A percentile compares a stretch with the other conserved stretches of the same genome.
phyloP scores from a whole-genome alignment of 805 yeast species.

The Starmera caribaea region DNA sequence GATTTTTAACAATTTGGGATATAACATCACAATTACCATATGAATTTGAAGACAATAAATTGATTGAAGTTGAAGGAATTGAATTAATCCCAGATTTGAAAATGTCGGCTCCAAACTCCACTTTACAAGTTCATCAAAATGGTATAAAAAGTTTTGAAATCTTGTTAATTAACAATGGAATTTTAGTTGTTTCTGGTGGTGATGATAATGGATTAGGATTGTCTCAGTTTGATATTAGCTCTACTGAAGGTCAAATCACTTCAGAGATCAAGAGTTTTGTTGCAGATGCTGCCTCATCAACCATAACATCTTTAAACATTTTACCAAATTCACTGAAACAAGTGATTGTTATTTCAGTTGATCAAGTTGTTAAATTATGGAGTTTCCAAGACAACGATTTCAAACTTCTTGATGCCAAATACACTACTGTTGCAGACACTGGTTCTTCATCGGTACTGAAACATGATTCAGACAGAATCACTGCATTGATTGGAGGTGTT shows the following conservation, averaged over 20 bases:
- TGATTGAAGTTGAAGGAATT: conserved; percentile 1
- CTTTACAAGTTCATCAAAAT: conserved; percentile 68
- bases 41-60: conserved; percentile 4
- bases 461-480: conserved; percentile 14
- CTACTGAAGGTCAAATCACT: conserved; percentile 8
- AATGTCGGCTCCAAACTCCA: conserved; percentile 23
- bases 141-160: conserved; percentile 61
- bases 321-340: conserved; percentile 17
- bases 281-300: conserved; percentile 71
- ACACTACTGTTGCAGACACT: conserved; percentile 86
- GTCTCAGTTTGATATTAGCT: conserved; percentile 23
- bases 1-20: conserved; percentile 58
- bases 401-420: conserved; percentile 28
- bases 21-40: conserved; percentile 24
- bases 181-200: conserved; percentile 66
- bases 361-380: conserved; percentile 73
- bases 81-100: not conserved
- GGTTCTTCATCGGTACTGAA: conserved; percentile 50
- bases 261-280: conserved; percentile 26
- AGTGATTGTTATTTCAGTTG: conserved; percentile 66
- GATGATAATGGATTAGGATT: conserved; percentile 75
- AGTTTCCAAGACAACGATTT: conserved; percentile 18
- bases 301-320: conserved; percentile 57
- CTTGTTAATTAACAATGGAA: conserved; percentile 7
- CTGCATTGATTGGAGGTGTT: conserved; percentile 65